Percentiles rank a stretch among this genome's conserved stretches.
Conservation (phyloP, 768 basidiomycete species). For the Lyophyllum atratum region DNA sequence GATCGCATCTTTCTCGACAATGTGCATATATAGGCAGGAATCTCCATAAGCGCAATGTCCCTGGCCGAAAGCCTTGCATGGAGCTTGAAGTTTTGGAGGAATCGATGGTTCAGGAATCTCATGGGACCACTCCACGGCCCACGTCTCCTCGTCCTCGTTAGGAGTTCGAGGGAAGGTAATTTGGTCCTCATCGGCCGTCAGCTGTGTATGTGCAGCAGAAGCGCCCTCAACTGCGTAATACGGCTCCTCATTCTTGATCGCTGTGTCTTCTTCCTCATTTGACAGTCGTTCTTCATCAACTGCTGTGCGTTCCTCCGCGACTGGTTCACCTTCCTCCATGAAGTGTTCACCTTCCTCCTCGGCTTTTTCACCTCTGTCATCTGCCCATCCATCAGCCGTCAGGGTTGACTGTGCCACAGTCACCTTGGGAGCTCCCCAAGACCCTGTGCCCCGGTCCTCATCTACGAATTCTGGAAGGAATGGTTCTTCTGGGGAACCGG, state of each 20-base stretch:
- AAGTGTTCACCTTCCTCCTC: background rate
- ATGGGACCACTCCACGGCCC: slow-evolving; percentile 17
- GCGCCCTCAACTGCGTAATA: background rate
- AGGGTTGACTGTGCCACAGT: background rate
- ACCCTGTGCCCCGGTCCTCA: background rate
- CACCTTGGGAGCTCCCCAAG: background rate
- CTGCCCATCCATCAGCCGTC: slow-evolving; percentile 1
- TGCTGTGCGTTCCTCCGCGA: background rate
- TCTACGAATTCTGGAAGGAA: background rate
- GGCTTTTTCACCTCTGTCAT: background rate
- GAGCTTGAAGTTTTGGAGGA: slow-evolving; percentile 20
- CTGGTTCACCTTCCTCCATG: background rate
- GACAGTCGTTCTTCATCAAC: background rate
- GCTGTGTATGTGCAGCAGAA: background rate
- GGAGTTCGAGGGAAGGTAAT: background rate
- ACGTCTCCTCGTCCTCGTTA: slow-evolving; percentile 19
- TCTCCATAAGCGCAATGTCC: slow-evolving; percentile 33
- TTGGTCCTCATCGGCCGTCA: background rate
- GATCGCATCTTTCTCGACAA: slow-evolving; percentile 13
- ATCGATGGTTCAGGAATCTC: slow-evolving; percentile 6
- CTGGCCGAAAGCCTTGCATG: slow-evolving; percentile 37
- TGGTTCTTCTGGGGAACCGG: background rate
- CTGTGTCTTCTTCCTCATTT: background rate
- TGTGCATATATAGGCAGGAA: slow-evolving; percentile 29
- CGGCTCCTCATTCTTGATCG: background rate